Conservation (phyloP, 306 rosid genomes). For the Quercus mongolica region DNA sequence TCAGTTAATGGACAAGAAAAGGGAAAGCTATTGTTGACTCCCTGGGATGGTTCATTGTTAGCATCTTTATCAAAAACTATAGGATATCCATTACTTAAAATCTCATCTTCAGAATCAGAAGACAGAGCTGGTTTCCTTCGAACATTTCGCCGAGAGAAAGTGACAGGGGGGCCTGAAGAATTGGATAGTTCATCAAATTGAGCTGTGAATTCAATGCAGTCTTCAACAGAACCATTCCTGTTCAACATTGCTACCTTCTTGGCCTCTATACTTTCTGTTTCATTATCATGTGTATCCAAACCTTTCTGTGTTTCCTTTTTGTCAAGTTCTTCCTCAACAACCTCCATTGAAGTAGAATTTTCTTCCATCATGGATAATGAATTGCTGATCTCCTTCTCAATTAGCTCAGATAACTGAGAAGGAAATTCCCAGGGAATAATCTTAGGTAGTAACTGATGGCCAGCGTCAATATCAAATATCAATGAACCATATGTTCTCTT, state of each 20-base stretch:
- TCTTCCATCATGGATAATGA: conserved; percentile 46
- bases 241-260: conserved; percentile 53
- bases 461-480: conserved; percentile 65
- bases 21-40: conserved; percentile 24
- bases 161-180: conserved; percentile 40
- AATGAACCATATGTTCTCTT: conserved; percentile 44
- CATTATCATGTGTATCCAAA: conserved; percentile 24
- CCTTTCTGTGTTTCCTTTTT: conserved; percentile 30
- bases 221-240: conserved; percentile 54
- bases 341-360: conserved; percentile 33
- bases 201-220: conserved; percentile 39
- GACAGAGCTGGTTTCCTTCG: conserved; percentile 54
- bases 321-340: conserved; percentile 35
- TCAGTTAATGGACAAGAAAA: conserved; percentile 24
- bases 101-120: conserved; percentile 62
- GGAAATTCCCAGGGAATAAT: conserved; percentile 80
- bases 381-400: conserved; percentile 61
- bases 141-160: conserved; percentile 26
- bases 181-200: conserved; percentile 47
- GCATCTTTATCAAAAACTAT: conserved; percentile 21
- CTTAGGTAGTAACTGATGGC: conserved; percentile 68
- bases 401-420: conserved; percentile 62
- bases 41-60: conserved; percentile 28
- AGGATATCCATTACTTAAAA: conserved; percentile 22
- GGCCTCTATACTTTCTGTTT: conserved; percentile 31